Conservation (phyloP, 768 basidiomycete species). For the Arthromyces matolae region DNA sequence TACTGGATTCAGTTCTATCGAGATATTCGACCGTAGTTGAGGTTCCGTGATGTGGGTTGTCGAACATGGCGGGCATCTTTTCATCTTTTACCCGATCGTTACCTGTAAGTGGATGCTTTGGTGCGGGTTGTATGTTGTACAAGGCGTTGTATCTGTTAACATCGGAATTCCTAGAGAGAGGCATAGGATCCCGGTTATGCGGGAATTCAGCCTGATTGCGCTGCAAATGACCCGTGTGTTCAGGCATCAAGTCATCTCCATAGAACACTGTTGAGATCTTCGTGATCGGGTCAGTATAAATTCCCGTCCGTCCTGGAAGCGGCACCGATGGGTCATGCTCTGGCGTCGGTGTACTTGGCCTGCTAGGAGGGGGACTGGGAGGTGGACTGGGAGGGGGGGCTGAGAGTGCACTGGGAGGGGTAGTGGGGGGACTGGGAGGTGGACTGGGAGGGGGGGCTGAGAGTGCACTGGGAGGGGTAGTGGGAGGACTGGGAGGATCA, state of each 20-base stretch:
- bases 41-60: constrained; percentile 1
- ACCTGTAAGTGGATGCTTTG: no score
- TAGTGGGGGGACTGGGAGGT: background rate
- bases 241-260: constrained; percentile 2
- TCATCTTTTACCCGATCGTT: constrained; percentile 1
- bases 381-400: no score
- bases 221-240: constrained; percentile 11
- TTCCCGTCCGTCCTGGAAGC: constrained; percentile 1
- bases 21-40: constrained; percentile 9
- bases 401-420: background rate
- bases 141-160: background rate
- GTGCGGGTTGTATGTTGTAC: background rate
- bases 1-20: background rate
- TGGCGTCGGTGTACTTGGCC: background rate
- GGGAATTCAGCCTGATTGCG: background rate
- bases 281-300: background rate
- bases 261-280: background rate
- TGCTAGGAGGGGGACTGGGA: background rate
- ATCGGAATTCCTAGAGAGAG: background rate
- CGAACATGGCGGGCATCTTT: background rate
- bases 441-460: no score
- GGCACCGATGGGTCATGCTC: background rate
- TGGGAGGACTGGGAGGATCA: background rate
- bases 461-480: background rate
- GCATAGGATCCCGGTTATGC: constrained; percentile 1